Evolutionary conservation across 192 early-diverging fungal species (phyloP).

Genomic region (Coemansia sp.): DNA sequence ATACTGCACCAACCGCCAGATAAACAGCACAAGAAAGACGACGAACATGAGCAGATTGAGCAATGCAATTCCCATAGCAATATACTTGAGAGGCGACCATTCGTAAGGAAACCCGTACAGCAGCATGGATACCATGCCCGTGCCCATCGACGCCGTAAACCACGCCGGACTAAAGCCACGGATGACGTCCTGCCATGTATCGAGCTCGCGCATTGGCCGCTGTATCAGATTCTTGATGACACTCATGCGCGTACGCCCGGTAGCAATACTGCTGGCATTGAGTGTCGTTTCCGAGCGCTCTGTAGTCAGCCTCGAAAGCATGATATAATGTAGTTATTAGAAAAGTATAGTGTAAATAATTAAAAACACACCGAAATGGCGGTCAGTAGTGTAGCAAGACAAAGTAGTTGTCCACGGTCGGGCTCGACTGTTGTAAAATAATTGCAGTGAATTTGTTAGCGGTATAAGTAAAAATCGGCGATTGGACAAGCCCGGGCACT

Average conservation of each 20-base stretch:
- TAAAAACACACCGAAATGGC: too few species aligned
- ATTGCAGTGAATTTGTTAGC: too few species aligned
- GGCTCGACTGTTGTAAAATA: too few species aligned
- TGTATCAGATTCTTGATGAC: slow-evolving; percentile 29
- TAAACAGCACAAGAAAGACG: slow-evolving; percentile 26
- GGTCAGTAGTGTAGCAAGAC: too few species aligned
- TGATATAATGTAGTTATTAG: background rate
- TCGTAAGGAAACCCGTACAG: slow-evolving; percentile 50
- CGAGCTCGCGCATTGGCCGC: slow-evolving; percentile 45
- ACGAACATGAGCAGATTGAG: slow-evolving; percentile 47
- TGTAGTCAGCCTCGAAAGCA: slow-evolving; percentile 9
- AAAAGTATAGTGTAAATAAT: too few species aligned
- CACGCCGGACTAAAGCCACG: slow-evolving; percentile 60
- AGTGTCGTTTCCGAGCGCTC: slow-evolving; percentile 26
- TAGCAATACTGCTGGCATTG: background rate
- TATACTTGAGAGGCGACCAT: slow-evolving; percentile 37
- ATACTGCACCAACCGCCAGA: slow-evolving; percentile 31
- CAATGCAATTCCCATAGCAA: slow-evolving; percentile 43
- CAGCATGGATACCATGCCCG: slow-evolving; percentile 45
- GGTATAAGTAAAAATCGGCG: too few species aligned
- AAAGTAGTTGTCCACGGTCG: too few species aligned
- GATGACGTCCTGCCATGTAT: slow-evolving; percentile 32
- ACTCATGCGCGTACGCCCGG: slow-evolving; percentile 6
- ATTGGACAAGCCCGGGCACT: too few species aligned
- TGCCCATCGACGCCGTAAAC: slow-evolving; percentile 59